Evolutionary conservation across 352 stramenopile species (phyloP).

Genomic region (Globisporangium irregulare): DNA sequence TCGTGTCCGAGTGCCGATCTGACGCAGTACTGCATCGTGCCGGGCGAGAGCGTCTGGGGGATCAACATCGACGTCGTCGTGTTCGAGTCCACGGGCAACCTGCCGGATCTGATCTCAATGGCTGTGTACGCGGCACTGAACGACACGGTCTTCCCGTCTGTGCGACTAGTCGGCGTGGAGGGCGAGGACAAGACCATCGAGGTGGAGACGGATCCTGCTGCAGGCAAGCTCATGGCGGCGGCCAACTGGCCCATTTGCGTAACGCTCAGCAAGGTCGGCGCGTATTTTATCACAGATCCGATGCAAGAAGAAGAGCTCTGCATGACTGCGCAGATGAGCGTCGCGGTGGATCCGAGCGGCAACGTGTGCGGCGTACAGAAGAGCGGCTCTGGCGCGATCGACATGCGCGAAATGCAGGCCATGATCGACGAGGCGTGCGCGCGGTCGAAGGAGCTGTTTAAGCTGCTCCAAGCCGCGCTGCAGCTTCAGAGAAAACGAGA

Average conservation of each 20-base stretch:
- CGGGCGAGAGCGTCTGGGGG: slow-evolving; percentile 68
- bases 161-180: slow-evolving; percentile 67
- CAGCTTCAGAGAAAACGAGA: slow-evolving; percentile 49
- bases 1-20: slow-evolving; percentile 51
- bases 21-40: slow-evolving; percentile 62
- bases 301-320: slow-evolving; percentile 78
- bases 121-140: slow-evolving; percentile 78
- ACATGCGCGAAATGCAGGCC: slow-evolving; percentile 73
- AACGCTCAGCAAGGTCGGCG: slow-evolving; percentile 72
- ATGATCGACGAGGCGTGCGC: slow-evolving; percentile 76
- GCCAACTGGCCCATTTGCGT: slow-evolving; percentile 67
- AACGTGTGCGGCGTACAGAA: slow-evolving; percentile 75
- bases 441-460: slow-evolving; percentile 64
- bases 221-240: slow-evolving; percentile 49
- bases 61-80: slow-evolving; percentile 77
- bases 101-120: slow-evolving; percentile 75
- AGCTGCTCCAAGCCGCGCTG: slow-evolving; percentile 46
- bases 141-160: slow-evolving; percentile 73
- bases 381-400: slow-evolving; percentile 60
- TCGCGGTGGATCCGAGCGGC: slow-evolving; percentile 57
- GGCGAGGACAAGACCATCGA: slow-evolving; percentile 75
- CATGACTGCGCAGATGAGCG: slow-evolving; percentile 67
- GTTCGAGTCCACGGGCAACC: slow-evolving; percentile 74
- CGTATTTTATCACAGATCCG: slow-evolving; percentile 64
- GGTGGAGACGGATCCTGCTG: slow-evolving; percentile 68